These are phyloP conservation scores for Chrysanthemum makinoi DNA, from an alignment of 129 eudicot genomes.

Conservation along the genomic window DNA sequence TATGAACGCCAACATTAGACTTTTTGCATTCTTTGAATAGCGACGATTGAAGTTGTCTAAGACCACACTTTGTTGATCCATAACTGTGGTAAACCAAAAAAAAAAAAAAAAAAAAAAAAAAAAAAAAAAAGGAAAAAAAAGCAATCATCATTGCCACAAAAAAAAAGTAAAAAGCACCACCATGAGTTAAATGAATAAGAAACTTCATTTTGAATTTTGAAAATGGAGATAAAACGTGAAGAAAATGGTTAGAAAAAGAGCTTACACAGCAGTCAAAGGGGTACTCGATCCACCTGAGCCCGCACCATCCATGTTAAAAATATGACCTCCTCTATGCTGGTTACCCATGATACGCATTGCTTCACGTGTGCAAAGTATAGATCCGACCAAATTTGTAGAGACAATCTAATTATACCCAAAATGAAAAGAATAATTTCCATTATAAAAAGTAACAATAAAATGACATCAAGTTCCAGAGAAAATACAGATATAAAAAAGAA, in stretches of 20 bases:
- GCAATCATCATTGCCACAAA: slow-evolving; percentile 12
- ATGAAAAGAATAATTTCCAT: not conserved
- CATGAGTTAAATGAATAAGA: slow-evolving; percentile 1
- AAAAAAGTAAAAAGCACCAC: not conserved
- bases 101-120: not conserved
- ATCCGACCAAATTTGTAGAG: slow-evolving; percentile 86
- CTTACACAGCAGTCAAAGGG: slow-evolving; percentile 89
- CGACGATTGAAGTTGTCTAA: slow-evolving; percentile 90
- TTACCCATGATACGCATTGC: slow-evolving; percentile 60
- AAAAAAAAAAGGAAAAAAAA: not conserved
- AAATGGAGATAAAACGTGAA: not conserved
- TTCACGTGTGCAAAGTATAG: slow-evolving; percentile 92
- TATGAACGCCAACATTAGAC: slow-evolving; percentile 71
- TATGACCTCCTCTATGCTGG: slow-evolving; percentile 67
- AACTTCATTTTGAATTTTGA: not conserved
- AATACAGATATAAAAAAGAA: slow-evolving; percentile 5
- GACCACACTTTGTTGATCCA: slow-evolving; percentile 97
- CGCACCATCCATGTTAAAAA: slow-evolving; percentile 90
- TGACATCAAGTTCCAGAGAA: not conserved
- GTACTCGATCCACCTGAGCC: slow-evolving; percentile 96
- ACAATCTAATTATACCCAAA: slow-evolving; percentile 50
- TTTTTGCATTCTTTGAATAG: slow-evolving; percentile 66
- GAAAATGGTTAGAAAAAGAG: slow-evolving; percentile 4
- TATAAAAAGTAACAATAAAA: not conserved
- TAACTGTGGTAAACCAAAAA: slow-evolving; percentile 40